phyloP scores from a whole-genome alignment of 139 green algal species.

The Picochlorum sp. region DNA sequence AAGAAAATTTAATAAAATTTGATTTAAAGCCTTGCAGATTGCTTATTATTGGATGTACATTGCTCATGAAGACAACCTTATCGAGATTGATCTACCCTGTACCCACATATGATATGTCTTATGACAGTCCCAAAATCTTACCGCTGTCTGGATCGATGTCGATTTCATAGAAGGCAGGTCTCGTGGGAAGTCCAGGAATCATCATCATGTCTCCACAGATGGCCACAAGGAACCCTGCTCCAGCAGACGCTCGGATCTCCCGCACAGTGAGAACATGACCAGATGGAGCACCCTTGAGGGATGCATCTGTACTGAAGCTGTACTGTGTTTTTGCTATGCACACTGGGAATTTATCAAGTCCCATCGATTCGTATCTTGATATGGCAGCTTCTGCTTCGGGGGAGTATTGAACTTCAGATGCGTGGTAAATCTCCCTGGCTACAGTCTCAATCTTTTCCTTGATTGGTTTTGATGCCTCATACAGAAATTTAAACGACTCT shows the following conservation, averaged over 20 bases:
- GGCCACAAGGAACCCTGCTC: conserved; percentile 88
- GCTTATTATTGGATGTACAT: no score
- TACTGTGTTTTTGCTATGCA: conserved; percentile 99
- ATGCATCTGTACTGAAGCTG: conserved; percentile 29
- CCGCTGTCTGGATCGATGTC: conserved; percentile 61
- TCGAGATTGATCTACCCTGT: no score
- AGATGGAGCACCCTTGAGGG: conserved; percentile 55
- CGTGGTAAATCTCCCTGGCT: conserved; percentile 81
- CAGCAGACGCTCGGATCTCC: conserved; percentile 75
- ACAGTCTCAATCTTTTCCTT: conserved; percentile 91
- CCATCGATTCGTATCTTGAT: conserved; percentile 67
- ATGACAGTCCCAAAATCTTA: conserved; percentile 65
- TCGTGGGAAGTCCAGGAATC: conserved; percentile 82
- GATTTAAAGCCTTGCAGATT: no score
- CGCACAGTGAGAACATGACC: conserved; percentile 87
- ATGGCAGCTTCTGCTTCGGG: conserved; percentile 65
- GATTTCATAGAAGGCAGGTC: conserved; percentile 84
- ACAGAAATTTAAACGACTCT: conserved; percentile 77
- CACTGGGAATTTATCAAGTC: conserved; percentile 86
- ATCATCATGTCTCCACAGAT: conserved; percentile 90
- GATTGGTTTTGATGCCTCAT: conserved; percentile 23
- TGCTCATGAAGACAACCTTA: no score
- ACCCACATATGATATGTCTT: background rate
- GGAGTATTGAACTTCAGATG: conserved; percentile 69
- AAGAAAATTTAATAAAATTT: no score